A percentile compares a stretch with the other conserved stretches of the same genome.
phyloP scores from a whole-genome alignment of 1,284 basidiomycete genomes.

The Austropuccinia psidii region DNA sequence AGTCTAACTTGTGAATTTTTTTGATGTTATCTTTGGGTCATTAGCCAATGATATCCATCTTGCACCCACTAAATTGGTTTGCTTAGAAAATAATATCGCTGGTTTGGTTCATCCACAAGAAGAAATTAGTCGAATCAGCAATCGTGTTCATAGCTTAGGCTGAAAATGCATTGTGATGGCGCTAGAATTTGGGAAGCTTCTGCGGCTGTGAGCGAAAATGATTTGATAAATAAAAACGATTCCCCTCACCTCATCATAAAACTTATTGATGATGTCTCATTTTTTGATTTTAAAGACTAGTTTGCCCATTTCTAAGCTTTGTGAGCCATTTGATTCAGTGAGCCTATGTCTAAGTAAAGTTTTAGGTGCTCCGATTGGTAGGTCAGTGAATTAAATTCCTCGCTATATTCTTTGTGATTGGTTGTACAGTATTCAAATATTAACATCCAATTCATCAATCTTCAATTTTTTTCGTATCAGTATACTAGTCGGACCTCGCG shows the following conservation, averaged over 20 bases:
- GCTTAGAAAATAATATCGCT: slow-evolving; percentile 69
- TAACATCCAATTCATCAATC: no score
- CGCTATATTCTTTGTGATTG: no score
- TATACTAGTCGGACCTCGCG: slow-evolving; percentile 70
- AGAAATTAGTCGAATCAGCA: slow-evolving; percentile 73
- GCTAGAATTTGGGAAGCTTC: slow-evolving; percentile 93
- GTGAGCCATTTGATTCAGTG: slow-evolving; percentile 82
- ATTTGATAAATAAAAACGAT: neutral
- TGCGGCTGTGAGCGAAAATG: slow-evolving; percentile 45
- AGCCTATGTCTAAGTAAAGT: slow-evolving; percentile 97
- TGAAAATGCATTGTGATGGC: slow-evolving; percentile 82
- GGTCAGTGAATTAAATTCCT: slow-evolving; percentile 50
- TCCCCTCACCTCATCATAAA: neutral
- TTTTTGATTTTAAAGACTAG: slow-evolving; percentile 54
- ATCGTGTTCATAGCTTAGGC: slow-evolving; percentile 61
- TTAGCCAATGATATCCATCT: slow-evolving; percentile 65
- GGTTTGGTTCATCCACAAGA: slow-evolving; percentile 87
- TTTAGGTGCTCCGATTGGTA: slow-evolving; percentile 83
- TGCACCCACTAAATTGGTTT: slow-evolving; percentile 42
- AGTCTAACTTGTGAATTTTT: no score
- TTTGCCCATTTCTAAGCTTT: slow-evolving; percentile 65
- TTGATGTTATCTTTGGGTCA: slow-evolving; percentile 39
- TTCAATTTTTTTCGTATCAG: slow-evolving; percentile 43
- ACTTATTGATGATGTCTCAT: neutral
- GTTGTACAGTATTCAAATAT: no score